Evolutionary conservation across 352 stramenopile species (phyloP).

Genomic region (Globisporangium ultimum): DNA sequence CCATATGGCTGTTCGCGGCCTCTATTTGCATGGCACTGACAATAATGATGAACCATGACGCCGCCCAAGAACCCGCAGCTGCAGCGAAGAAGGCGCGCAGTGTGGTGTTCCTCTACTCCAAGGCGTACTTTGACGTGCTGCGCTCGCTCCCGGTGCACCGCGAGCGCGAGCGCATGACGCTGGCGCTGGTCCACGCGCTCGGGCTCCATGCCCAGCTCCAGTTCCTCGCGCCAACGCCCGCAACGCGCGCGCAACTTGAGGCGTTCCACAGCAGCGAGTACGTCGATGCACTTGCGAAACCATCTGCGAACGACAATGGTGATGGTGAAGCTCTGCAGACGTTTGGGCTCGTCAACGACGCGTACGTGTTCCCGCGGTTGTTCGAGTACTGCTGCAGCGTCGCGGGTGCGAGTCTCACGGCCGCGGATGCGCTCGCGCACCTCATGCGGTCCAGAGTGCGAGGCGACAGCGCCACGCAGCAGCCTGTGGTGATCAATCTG

Average conservation of each 20-base stretch:
- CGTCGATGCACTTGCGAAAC: conserved; percentile 23
- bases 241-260: conserved; percentile 24
- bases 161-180: conserved; percentile 38
- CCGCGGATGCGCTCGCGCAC: conserved; percentile 43
- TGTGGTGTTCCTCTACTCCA: conserved; percentile 13
- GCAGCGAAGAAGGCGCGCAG: neutral
- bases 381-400: conserved; percentile 63
- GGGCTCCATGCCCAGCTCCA: conserved; percentile 20
- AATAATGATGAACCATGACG: too few species aligned
- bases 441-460: conserved; percentile 15
- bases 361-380: conserved; percentile 41
- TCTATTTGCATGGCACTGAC: too few species aligned
- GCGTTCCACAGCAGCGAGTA: conserved; percentile 39
- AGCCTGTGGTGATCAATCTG: conserved; percentile 39
- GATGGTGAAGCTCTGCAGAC: conserved; percentile 15
- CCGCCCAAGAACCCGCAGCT: too few species aligned
- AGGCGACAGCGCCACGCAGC: neutral
- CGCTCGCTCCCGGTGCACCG: conserved; percentile 31
- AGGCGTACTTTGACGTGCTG: conserved; percentile 26
- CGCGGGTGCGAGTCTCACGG: conserved; percentile 53
- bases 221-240: conserved; percentile 28
- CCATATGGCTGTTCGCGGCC: too few species aligned
- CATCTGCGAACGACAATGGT: neutral
- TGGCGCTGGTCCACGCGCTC: conserved; percentile 31
- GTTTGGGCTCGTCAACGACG: conserved; percentile 66